Evolutionary conservation across 108 stramenopile genomes (phyloP).

Genomic region (Fragilariopsis cylindrus): DNA sequence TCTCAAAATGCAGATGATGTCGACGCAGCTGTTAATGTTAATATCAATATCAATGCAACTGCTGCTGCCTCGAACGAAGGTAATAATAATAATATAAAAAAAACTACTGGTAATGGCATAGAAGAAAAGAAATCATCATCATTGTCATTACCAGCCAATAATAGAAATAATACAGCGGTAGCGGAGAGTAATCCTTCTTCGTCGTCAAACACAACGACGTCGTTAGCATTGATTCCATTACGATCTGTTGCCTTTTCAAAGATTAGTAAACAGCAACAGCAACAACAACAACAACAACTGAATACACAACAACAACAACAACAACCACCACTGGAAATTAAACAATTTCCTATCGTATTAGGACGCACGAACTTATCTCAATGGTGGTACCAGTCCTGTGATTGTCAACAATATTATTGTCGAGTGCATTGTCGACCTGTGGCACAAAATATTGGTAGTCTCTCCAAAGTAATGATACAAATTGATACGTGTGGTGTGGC

Average conservation of each 20-base stretch:
- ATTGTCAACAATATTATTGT: slow-evolving; percentile 38
- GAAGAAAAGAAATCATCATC: too few relatives aligned
- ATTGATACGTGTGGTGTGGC: slow-evolving; percentile 29
- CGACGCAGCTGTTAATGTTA: too few relatives aligned
- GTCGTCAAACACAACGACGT: neutral
- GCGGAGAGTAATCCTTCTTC: too few relatives aligned
- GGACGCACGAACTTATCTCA: slow-evolving; percentile 33
- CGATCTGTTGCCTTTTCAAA: slow-evolving; percentile 19
- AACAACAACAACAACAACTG: neutral
- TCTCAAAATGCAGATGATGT: too few relatives aligned
- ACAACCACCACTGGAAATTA: slow-evolving; percentile 10
- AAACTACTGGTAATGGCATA: too few relatives aligned
- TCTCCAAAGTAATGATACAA: slow-evolving; percentile 42
- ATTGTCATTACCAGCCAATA: too few relatives aligned
- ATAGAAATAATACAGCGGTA: too few relatives aligned
- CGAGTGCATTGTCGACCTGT: slow-evolving; percentile 39
- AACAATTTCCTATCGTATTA: slow-evolving; percentile 31
- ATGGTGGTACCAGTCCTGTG: slow-evolving; percentile 50
- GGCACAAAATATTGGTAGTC: slow-evolving; percentile 33
- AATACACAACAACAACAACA: too few relatives aligned
- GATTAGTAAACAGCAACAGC: neutral
- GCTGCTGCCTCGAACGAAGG: too few relatives aligned
- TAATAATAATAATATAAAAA: too few relatives aligned
- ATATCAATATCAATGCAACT: too few relatives aligned
- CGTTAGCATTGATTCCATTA: slow-evolving; percentile 32